A percentile compares a stretch with the other conserved stretches of the same genome.
These are phyloP conservation scores for Penicillium sp. DNA, from an alignment of 2,329 filamentous ascomycete species.

Conservation along the genomic window DNA sequence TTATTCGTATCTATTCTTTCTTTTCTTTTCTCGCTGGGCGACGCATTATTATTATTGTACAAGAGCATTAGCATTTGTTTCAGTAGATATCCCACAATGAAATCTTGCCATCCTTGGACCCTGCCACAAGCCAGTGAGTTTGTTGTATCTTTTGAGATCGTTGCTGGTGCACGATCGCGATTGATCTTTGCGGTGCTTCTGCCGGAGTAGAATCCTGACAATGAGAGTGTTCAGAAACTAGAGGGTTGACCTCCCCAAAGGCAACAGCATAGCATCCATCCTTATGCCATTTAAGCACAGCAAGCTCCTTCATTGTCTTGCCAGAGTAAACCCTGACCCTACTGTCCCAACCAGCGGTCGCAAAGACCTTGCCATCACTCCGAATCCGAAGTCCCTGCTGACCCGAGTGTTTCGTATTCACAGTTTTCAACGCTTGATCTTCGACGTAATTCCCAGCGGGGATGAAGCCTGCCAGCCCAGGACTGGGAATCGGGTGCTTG, in stretches of 20 bases:
- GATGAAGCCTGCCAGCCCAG: slow-evolving; percentile 10
- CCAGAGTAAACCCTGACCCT: slow-evolving; percentile 78
- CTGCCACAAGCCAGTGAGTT: slow-evolving; percentile 87
- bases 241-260: slow-evolving; percentile 60
- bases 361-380: slow-evolving; percentile 79
- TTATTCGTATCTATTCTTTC: slow-evolving; percentile 10
- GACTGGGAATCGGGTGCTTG: slow-evolving; percentile 68
- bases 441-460: slow-evolving; percentile 22
- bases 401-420: slow-evolving; percentile 85
- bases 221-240: not conserved
- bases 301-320: slow-evolving; percentile 81
- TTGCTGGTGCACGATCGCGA: slow-evolving; percentile 63
- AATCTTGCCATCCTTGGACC: slow-evolving; percentile 92
- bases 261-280: slow-evolving; percentile 81
- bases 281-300: slow-evolving; percentile 92
- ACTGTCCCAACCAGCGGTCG: slow-evolving; percentile 91
- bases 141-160: slow-evolving; percentile 66
- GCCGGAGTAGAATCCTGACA: not conserved
- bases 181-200: slow-evolving; percentile 23
- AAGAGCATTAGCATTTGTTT: slow-evolving; percentile 36
- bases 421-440: slow-evolving; percentile 58
- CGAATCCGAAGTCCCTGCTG: slow-evolving; percentile 81
- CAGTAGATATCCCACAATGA: slow-evolving; percentile 94
- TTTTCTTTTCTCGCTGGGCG: slow-evolving; percentile 5
- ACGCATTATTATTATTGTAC: slow-evolving; percentile 35